phyloP scores from a whole-genome alignment of 148 eudicot species.

The Camellia japonica region DNA sequence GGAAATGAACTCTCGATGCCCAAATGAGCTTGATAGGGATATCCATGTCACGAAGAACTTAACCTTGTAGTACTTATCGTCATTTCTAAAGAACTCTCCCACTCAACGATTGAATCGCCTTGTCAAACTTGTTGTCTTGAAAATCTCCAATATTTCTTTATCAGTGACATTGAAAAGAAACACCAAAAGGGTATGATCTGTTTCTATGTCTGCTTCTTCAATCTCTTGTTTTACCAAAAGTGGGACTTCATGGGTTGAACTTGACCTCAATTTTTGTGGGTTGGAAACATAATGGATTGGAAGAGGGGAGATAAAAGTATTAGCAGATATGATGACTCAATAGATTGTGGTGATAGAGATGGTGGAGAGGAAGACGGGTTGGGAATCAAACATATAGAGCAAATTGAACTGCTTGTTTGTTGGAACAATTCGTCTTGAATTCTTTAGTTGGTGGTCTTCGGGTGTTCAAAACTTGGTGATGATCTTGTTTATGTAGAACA shows the following conservation, averaged over 20 bases:
- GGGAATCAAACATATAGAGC: slow-evolving; percentile 4
- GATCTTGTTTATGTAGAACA: too few species aligned
- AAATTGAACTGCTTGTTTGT: not conserved
- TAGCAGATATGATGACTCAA: slow-evolving; percentile 19
- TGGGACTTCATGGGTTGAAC: not conserved
- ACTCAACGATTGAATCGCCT: slow-evolving; percentile 28
- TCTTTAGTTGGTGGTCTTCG: too few species aligned
- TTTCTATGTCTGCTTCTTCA: not conserved
- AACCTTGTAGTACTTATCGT: slow-evolving; percentile 22
- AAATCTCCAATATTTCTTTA: slow-evolving; percentile 23
- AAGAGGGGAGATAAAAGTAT: slow-evolving; percentile 18
- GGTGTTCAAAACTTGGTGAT: too few species aligned
- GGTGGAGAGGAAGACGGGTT: slow-evolving; percentile 25
- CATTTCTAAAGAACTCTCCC: slow-evolving; percentile 19
- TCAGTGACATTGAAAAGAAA: slow-evolving; percentile 21
- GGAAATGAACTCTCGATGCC: slow-evolving; percentile 41
- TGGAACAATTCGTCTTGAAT: too few species aligned
- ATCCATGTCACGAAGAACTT: slow-evolving; percentile 73
- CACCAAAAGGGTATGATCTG: slow-evolving; percentile 1
- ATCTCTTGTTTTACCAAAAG: not conserved
- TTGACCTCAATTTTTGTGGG: not conserved
- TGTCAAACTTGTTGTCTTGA: slow-evolving; percentile 21
- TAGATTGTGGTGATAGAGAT: slow-evolving; percentile 17
- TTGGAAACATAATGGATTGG: slow-evolving; percentile 12
- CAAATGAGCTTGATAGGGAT: slow-evolving; percentile 36